These are phyloP conservation scores for Macrophomina phaseolina DNA, from an alignment of 2,329 filamentous ascomycete genomes.

Conservation along the genomic window DNA sequence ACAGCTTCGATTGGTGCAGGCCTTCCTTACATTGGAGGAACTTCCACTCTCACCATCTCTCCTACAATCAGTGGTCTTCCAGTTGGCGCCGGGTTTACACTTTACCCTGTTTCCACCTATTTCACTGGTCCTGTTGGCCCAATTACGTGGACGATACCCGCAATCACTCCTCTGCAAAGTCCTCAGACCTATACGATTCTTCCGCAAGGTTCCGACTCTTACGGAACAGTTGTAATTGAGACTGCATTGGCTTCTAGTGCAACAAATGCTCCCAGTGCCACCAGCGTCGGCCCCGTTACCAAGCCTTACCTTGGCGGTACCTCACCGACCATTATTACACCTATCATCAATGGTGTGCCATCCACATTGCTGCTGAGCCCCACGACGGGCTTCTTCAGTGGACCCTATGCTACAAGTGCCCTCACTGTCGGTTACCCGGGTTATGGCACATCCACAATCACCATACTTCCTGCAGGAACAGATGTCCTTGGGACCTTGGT, in stretches of 20 bases:
- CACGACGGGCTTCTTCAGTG: background rate
- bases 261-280: background rate
- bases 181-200: conserved; percentile 1
- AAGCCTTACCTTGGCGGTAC: conserved; percentile 5
- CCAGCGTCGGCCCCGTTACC: background rate
- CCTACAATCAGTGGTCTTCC: background rate
- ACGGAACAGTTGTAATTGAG: conserved; percentile 5
- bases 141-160: background rate
- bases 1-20: background rate
- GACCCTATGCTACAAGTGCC: background rate
- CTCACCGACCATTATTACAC: background rate
- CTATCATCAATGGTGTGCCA: background rate
- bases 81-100: background rate
- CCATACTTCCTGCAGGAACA: background rate
- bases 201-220: background rate
- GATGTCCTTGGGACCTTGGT: background rate
- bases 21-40: background rate
- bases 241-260: background rate
- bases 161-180: background rate
- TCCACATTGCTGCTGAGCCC: background rate
- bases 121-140: conserved; percentile 3
- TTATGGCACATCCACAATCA: background rate
- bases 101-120: background rate
- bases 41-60: background rate
- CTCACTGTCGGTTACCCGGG: background rate